These are phyloP conservation scores for Suillus spraguei DNA, from an alignment of 768 basidiomycete genomes.

Conservation along the genomic window DNA sequence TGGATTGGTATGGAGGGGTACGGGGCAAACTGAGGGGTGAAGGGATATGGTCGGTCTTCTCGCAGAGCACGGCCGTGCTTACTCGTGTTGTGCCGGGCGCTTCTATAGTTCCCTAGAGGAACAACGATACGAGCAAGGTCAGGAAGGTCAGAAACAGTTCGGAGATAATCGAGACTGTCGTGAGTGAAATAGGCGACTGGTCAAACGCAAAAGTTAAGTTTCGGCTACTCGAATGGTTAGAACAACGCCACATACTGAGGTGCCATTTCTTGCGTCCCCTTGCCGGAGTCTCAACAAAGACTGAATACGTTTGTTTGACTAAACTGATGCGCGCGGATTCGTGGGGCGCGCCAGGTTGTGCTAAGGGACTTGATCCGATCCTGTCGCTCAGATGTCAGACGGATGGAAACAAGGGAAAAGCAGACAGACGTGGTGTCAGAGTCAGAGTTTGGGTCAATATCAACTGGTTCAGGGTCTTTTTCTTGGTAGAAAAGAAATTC, in stretches of 20 bases:
- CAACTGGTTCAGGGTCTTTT: constrained; percentile 53
- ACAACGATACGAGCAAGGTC: constrained; percentile 54
- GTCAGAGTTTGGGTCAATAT: constrained; percentile 50
- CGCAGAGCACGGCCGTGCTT: constrained; percentile 39
- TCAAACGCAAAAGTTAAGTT: constrained; percentile 12
- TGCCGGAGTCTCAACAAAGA: constrained; percentile 63
- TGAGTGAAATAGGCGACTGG: constrained; percentile 79
- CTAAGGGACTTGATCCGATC: constrained; percentile 33
- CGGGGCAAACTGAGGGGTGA: constrained; percentile 29
- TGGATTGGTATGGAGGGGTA: constrained; percentile 28
- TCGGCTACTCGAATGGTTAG: constrained; percentile 1
- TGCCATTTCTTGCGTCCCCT: constrained; percentile 81
- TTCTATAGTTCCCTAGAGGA: constrained; percentile 63
- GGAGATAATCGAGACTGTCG: constrained; percentile 57
- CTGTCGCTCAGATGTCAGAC: constrained; percentile 21
- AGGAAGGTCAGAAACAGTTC: constrained; percentile 61
- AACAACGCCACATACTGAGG: constrained; percentile 54
- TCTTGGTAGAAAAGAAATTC: constrained; percentile 82
- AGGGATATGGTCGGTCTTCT: constrained; percentile 25
- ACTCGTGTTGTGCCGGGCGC: constrained; percentile 61
- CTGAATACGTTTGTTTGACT: constrained; percentile 82
- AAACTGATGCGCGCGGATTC: constrained; percentile 49
- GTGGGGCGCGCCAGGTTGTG: constrained; percentile 26
- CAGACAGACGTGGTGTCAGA: constrained; percentile 50
- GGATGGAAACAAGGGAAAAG: neutral